These are phyloP conservation scores for Marasmius oreades DNA, from an alignment of 1,284 basidiomycete species.

Conservation along the genomic window DNA sequence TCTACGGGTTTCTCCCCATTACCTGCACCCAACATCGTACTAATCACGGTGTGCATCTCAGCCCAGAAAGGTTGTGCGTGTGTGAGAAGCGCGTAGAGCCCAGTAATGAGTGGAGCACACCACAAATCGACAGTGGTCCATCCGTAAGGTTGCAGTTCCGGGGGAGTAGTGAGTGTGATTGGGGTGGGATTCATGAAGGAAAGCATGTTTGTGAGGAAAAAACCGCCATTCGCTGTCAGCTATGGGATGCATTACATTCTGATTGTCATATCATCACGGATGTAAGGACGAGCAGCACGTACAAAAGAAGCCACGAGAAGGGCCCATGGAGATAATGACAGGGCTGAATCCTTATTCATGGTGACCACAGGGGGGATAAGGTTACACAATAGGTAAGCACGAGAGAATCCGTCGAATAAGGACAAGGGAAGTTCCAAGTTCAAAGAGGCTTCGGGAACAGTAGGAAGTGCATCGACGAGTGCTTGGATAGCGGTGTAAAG, in stretches of 20 bases:
- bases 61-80: constrained; percentile 78
- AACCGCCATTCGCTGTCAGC: constrained; percentile 69
- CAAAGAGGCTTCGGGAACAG: constrained; percentile 47
- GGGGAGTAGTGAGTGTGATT: constrained; percentile 59
- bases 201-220: constrained; percentile 66
- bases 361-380: constrained; percentile 64
- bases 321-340: constrained; percentile 67
- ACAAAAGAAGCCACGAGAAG: constrained; percentile 67
- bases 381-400: constrained; percentile 67
- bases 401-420: constrained; percentile 63
- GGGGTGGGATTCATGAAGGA: constrained; percentile 67
- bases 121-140: constrained; percentile 75
- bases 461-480: constrained; percentile 56
- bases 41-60: constrained; percentile 47
- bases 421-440: constrained; percentile 61
- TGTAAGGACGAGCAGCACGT: constrained; percentile 23
- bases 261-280: constrained; percentile 1
- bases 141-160: constrained; percentile 66
- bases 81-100: constrained; percentile 68
- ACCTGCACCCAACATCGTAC: constrained; percentile 36
- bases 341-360: constrained; percentile 39
- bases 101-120: constrained; percentile 69
- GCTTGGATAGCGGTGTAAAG: constrained; percentile 55
- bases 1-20: constrained; percentile 32
- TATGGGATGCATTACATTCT: too few species aligned